Evolutionary conservation across 179 eudicot species (phyloP).

Genomic region (Spergularia azorica): DNA sequence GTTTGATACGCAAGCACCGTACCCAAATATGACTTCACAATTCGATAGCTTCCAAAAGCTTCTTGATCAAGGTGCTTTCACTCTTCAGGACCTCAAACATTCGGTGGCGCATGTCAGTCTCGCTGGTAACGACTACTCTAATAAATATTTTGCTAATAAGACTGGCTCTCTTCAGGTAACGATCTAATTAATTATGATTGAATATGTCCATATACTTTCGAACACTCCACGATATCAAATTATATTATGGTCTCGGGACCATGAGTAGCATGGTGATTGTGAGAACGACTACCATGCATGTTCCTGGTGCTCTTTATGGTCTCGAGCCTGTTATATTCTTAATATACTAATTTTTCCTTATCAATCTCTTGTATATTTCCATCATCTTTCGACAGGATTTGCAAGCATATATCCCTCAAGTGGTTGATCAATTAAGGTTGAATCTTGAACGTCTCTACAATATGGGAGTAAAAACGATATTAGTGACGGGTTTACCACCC

Average conservation of each 20-base stretch:
- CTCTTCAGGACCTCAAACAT: conserved; percentile 37
- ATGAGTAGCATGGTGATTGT: no score
- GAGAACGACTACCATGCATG: no score
- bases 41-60: conserved; percentile 50
- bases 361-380: no score
- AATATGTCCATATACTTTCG: background rate
- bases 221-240: no score
- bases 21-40: conserved; percentile 83
- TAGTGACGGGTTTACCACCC: conserved; percentile 62
- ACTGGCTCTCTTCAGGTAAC: conserved; percentile 59
- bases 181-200: background rate
- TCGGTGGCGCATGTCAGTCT: conserved; percentile 61
- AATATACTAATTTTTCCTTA: no score
- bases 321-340: no score
- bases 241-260: no score
- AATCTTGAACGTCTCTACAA: conserved; percentile 49
- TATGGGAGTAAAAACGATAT: conserved; percentile 59
- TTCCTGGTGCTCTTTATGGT: no score
- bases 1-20: conserved; percentile 48
- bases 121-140: conserved; percentile 80
- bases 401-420: conserved; percentile 42
- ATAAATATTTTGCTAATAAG: conserved; percentile 34
- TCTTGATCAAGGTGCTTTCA: conserved; percentile 36
- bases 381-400: conserved; percentile 30
- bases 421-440: conserved; percentile 49